These are phyloP conservation scores for Scutellaria baicalensis DNA, from an alignment of 257 asterid species.

Conservation along the genomic window DNA sequence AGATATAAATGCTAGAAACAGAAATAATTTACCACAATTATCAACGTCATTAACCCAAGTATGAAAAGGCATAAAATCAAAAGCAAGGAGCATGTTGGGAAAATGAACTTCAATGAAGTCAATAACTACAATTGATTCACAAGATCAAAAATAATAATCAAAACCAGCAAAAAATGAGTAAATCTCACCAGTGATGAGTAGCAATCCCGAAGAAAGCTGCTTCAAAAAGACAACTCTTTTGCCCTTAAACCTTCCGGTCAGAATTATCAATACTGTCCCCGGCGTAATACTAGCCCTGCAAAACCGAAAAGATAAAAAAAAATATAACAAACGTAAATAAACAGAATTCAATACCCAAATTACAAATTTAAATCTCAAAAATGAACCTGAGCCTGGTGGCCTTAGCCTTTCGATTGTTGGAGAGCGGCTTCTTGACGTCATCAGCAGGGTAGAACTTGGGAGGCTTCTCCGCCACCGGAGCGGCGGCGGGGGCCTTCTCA, in stretches of 20 bases:
- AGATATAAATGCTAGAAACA: no score
- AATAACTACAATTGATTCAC: no score
- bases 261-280: conserved; percentile 39
- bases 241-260: conserved; percentile 32
- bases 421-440: conserved; percentile 45
- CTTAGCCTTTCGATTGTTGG: conserved; percentile 41
- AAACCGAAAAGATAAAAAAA: neutral
- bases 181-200: conserved; percentile 40
- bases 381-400: conserved; percentile 44
- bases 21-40: no score
- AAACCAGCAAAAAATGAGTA: neutral
- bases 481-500: conserved; percentile 19
- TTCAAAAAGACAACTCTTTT: conserved; percentile 46
- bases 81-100: no score
- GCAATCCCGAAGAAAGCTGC: conserved; percentile 42
- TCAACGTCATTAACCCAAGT: no score
- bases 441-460: conserved; percentile 55
- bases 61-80: no score
- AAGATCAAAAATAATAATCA: neutral
- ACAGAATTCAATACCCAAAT: neutral
- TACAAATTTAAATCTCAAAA: neutral
- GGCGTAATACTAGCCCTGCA: conserved; percentile 45
- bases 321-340: neutral
- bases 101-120: no score
- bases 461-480: conserved; percentile 20